Percentiles rank a stretch among this genome's conserved stretches.
These are phyloP conservation scores for Aspergillus wentii DNA, from an alignment of 495 filamentous ascomycete genomes.

Conservation along the genomic window DNA sequence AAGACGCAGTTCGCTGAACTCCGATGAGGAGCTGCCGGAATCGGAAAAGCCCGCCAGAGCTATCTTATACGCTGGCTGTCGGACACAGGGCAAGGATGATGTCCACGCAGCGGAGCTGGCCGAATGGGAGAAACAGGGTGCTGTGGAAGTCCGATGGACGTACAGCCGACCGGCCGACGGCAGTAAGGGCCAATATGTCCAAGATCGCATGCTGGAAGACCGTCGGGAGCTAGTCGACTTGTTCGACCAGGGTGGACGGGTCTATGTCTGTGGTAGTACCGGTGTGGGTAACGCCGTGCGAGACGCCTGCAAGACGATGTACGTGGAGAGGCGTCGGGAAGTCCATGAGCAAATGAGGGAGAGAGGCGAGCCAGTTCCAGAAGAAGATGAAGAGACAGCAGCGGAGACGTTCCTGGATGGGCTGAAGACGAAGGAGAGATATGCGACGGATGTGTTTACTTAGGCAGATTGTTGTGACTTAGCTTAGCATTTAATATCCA, in stretches of 20 bases:
- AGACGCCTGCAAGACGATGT: constrained; percentile 46
- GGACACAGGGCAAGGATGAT: constrained; percentile 50
- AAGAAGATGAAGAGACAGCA: constrained; percentile 33
- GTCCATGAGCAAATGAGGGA: constrained; percentile 24
- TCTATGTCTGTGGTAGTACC: constrained; percentile 65
- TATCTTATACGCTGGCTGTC: constrained; percentile 61
- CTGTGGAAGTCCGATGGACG: constrained; percentile 52
- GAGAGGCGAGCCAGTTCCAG: constrained; percentile 30
- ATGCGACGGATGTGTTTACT: constrained; percentile 64
- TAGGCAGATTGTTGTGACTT: no score
- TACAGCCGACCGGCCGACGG: constrained; percentile 41
- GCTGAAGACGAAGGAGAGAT: constrained; percentile 53
- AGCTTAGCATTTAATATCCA: no score
- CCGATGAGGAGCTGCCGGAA: constrained; percentile 7
- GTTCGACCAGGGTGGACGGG: constrained; percentile 54
- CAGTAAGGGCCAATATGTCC: constrained; percentile 47
- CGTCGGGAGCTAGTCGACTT: constrained; percentile 44
- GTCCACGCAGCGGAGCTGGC: constrained; percentile 57
- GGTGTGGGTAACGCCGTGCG: constrained; percentile 58
- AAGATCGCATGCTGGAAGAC: constrained; percentile 55
- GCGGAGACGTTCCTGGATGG: constrained; percentile 50
- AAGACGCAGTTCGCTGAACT: constrained; percentile 24
- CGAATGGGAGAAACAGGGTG: constrained; percentile 53
- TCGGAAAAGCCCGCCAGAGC: constrained; percentile 46
- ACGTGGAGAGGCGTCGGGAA: constrained; percentile 35